Base-by-base conservation (phyloP, 352 stramenopile species). In the Blastocystis sp. region DNA sequence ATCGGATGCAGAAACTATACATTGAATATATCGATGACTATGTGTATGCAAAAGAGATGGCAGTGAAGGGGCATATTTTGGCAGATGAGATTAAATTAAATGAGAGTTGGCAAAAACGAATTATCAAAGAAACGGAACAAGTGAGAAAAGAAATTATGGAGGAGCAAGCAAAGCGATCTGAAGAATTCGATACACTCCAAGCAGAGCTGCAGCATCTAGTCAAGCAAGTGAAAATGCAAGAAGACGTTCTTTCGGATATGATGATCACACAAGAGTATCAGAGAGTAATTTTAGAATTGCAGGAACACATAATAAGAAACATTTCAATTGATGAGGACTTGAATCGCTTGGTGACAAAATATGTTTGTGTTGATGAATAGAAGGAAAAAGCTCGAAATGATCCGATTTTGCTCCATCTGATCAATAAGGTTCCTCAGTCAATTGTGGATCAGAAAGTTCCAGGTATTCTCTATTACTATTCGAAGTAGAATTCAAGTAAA, bases 11-110 rank as follows among this genome's bases (percentile, higher is more conserved):
- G 3, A 18, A 41, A 20, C 20, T 3, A 2, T 65, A 81, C 30
- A 43, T 81, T 20, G 70, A 65, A 4, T 26, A 81, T 18, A 26
- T 64, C 7, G 70, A 81, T 34, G 70, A 81, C 54, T 39, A 65
- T 7, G 45, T 81, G 9, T 81, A 81, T 41, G 70, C 39, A 20
- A 20, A 43, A n/a, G 70, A 81, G 70, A 81, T 81, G 70, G 18
- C 20, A 37, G 45, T 37, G 70, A 81, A 81, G 43, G 70, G 47
- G 26, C 50, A 34, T 8, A 6, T 50, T 3, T 41, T 81, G 55
- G 16, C 20, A 9, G 43, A 63, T 13, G 70, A 81, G 37, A 47
- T 30, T 20, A 16, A 2, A 18, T 20, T 64, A 26, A 62, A 54
- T 41, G 70, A 81, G n/a, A 16, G 8, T 18, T 39, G 45, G 34